Percentiles rank a stretch among this genome's conserved stretches.
Evolutionary conservation across 169 alveolate genomes (phyloP).

Genomic region (Plasmodium gonderi): DNA sequence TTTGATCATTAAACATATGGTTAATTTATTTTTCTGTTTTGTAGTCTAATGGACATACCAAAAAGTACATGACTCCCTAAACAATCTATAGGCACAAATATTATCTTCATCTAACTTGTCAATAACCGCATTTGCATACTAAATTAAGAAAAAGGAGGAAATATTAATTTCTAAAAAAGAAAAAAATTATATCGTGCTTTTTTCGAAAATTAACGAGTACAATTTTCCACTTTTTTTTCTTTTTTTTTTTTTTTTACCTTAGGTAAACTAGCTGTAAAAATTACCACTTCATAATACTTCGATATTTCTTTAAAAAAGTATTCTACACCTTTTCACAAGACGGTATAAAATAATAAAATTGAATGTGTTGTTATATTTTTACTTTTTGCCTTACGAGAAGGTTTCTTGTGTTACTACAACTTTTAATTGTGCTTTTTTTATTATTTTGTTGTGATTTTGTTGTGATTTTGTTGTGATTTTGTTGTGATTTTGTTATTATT

Average conservation of each 20-base stretch:
- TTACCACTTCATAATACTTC: conserved; percentile 84
- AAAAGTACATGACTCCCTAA: conserved; percentile 86
- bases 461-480: too few relatives aligned
- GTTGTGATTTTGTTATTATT: too few relatives aligned
- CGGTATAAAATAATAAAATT: background rate
- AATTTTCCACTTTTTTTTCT: background rate
- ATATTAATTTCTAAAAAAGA: background rate
- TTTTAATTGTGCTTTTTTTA: background rate
- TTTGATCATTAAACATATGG: background rate
- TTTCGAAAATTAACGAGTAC: background rate
- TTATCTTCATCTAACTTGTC: conserved; percentile 81
- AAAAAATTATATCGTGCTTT: background rate
- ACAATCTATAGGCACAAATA: conserved; percentile 84
- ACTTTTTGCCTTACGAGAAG: background rate
- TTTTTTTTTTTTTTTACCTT: conserved; percentile 54
- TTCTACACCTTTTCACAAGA: conserved; percentile 82
- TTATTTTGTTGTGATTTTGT: too few relatives aligned
- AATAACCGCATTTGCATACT: conserved; percentile 90
- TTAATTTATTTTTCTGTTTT: background rate
- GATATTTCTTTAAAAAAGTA: conserved; percentile 82
- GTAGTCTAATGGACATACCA: conserved; percentile 13
- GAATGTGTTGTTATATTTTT: background rate
- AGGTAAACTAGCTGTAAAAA: conserved; percentile 87
- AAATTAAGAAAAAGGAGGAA: background rate
- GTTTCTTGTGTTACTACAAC: background rate